These are phyloP conservation scores for Paraconiothyrium brasiliense DNA, from an alignment of 2,329 filamentous ascomycete species.

Conservation along the genomic window DNA sequence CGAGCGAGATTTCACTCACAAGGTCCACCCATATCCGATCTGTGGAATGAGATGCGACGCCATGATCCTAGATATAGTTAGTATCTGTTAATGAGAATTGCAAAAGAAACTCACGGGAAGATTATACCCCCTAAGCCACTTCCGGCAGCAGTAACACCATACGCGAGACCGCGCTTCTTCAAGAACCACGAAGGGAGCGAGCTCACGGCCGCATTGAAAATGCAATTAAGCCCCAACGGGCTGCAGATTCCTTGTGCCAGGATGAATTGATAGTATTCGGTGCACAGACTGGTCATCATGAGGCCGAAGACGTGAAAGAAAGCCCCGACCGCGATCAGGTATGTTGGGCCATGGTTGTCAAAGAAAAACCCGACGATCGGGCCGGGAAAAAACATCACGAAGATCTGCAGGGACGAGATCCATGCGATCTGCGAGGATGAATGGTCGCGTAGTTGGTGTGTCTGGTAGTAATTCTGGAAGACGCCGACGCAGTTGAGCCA, in stretches of 20 bases:
- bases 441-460: conserved; percentile 51
- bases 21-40: conserved; percentile 67
- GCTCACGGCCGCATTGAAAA: conserved; percentile 61
- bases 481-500: conserved; percentile 58
- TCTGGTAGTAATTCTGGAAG: conserved; percentile 59
- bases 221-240: conserved; percentile 63
- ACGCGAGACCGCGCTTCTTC: conserved; percentile 58
- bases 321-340: conserved; percentile 62
- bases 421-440: conserved; percentile 55
- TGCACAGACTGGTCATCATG: conserved; percentile 70
- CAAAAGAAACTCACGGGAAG: conserved; percentile 53
- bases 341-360: conserved; percentile 70
- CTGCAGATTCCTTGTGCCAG: conserved; percentile 64
- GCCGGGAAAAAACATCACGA: conserved; percentile 60
- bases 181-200: conserved; percentile 59
- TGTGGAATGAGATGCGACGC: conserved; percentile 62
- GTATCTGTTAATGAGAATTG: no score
- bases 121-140: conserved; percentile 65
- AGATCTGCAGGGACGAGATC: conserved; percentile 57
- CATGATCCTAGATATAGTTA: conserved; percentile 57
- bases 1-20: conserved; percentile 37
- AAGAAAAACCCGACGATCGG: conserved; percentile 71
- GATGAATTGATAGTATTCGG: conserved; percentile 64
- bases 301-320: conserved; percentile 68
- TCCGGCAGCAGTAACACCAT: conserved; percentile 61